A percentile compares a stretch with the other conserved stretches of the same genome.
phyloP scores from a whole-genome alignment of 495 filamentous ascomycete genomes.

The Aspergillus saccharolyticus region DNA sequence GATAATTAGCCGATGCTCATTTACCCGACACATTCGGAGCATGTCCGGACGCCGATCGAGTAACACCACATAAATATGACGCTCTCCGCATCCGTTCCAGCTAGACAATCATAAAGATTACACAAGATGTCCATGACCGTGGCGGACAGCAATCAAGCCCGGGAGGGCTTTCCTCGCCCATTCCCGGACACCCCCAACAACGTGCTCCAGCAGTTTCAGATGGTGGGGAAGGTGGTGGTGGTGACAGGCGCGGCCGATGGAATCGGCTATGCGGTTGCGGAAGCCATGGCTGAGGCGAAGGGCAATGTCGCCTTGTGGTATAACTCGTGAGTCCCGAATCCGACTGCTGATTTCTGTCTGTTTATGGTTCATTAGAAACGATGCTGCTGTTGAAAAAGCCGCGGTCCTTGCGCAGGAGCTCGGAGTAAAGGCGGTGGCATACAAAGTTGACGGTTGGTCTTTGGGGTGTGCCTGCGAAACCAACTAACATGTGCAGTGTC shows the following conservation, averaged over 20 bases:
- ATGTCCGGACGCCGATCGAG: no score
- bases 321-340: constrained; percentile 28
- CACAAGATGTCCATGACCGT: constrained; percentile 47
- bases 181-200: constrained; percentile 38
- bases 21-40: no score
- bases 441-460: constrained; percentile 35
- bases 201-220: constrained; percentile 39
- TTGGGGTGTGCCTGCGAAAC: no score
- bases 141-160: constrained; percentile 27
- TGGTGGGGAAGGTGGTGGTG: constrained; percentile 37
- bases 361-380: constrained; percentile 23
- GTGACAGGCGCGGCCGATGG: constrained; percentile 36
- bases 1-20: no score
- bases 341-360: background rate
- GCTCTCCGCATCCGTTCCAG: no score
- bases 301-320: constrained; percentile 35
- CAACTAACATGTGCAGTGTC: constrained; percentile 26
- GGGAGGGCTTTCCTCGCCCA: constrained; percentile 38
- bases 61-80: no score
- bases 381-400: constrained; percentile 29
- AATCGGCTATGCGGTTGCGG: constrained; percentile 29
- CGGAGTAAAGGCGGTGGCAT: constrained; percentile 32
- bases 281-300: constrained; percentile 34
- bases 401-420: constrained; percentile 27
- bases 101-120: background rate